Base-by-base conservation (phyloP, 2,329 filamentous ascomycete species). In the Aaosphaeria pasadenensis region DNA sequence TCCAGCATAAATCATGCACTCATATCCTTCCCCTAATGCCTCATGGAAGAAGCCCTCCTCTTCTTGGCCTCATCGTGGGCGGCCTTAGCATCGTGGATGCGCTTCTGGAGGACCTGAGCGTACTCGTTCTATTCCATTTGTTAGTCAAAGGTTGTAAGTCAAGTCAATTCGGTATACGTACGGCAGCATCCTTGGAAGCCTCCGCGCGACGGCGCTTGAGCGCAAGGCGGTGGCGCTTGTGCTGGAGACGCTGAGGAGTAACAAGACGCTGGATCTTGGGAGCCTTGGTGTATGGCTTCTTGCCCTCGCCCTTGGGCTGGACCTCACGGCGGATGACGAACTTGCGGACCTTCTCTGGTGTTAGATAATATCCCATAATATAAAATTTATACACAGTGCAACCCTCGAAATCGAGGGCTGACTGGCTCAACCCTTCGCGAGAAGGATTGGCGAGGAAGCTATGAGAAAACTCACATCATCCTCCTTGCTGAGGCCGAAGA, bases 401-500 rank as follows among this genome's bases (percentile, higher is more conserved):
- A 73, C n/a, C n/a, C 7, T n/a, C n/a, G 33, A 36, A 36, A 49
- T 69, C 62, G 66, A 24, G 17, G 17, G 17, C 17, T 24, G 17
- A 24, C 74, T 77, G 74, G 73, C 74, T 76, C 74, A 73, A 72
- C 71, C 74, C 66, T 60, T 61, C 55, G 64, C 58, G 46, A 56
- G 55, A 52, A 59, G 66, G 69, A 75, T 70, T 75, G 81, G 81
- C 82, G 79, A 89, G 86, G 87, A 83, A 83, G 86, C 62, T 70
- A 71, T 76, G 74, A 74, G 71, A 75, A 71, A 75, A 91, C 89
- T 85, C 88, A 97, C 92, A 89, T 99, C 94, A 84, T 99, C 94
- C 87, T 97, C 91, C 91, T 97, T 97, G 89, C 87, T 92, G 85
- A 99, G 89, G 82, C 90, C 87, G 83, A 97, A 99, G 88, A 99